phyloP scores from a whole-genome alignment of 345 rosid genomes.

The Populus simonii region DNA sequence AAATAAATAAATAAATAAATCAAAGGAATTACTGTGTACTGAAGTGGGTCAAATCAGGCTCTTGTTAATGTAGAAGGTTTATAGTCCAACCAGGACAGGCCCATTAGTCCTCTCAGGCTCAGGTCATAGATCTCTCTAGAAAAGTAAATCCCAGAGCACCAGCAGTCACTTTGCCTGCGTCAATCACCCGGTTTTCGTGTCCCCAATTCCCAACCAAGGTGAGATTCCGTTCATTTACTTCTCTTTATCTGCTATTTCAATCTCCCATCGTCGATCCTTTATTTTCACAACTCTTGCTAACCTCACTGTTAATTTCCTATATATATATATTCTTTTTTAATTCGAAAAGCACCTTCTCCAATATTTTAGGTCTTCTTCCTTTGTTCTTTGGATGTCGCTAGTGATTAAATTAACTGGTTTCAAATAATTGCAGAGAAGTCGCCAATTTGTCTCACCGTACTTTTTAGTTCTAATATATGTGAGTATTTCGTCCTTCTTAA shows the following conservation, averaged over 20 bases:
- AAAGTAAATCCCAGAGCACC: neutral
- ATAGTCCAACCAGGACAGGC: neutral
- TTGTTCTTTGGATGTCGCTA: neutral
- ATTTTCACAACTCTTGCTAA: neutral
- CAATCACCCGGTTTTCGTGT: neutral
- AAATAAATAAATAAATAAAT: neutral
- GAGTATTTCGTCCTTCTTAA: neutral
- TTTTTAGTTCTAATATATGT: neutral
- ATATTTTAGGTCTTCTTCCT: neutral
- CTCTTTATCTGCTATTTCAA: neutral
- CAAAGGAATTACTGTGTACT: neutral
- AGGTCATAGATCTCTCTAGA: neutral
- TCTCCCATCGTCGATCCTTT: neutral
- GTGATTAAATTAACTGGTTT: neutral
- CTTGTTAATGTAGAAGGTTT: neutral
- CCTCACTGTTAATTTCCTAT: neutral
- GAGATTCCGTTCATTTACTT: neutral
- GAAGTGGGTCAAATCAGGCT: neutral
- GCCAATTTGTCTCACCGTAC: neutral
- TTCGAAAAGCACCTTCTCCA: too few relatives aligned
- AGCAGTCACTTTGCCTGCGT: neutral
- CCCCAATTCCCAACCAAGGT: neutral
- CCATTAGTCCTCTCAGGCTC: neutral
- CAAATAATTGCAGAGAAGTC: neutral
- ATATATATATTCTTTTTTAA: too few relatives aligned